phyloP scores from a whole-genome alignment of 2,329 filamentous ascomycete genomes.

The Aspergillus ruber region DNA sequence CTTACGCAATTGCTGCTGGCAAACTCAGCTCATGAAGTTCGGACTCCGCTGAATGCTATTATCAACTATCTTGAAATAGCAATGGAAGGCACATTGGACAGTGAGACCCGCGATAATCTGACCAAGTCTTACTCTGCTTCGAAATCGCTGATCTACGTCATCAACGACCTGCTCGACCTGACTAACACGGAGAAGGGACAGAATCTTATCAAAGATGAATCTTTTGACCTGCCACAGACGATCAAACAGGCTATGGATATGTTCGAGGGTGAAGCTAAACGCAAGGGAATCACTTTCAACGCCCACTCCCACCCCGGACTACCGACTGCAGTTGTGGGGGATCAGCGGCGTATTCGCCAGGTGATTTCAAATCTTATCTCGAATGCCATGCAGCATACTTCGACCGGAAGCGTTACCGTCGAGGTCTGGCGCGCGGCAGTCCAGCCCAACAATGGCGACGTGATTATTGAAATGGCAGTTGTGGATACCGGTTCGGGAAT shows the following conservation, averaged over 20 bases:
- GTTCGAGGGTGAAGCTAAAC: conserved; percentile 65
- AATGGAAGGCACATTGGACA: conserved; percentile 69
- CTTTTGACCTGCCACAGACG: conserved; percentile 65
- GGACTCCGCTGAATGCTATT: conserved; percentile 85
- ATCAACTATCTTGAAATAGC: conserved; percentile 94
- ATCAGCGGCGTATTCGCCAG: conserved; percentile 73
- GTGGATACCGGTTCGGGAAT: conserved; percentile 69
- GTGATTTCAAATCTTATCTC: conserved; percentile 75
- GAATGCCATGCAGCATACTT: conserved; percentile 77
- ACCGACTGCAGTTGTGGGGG: conserved; percentile 65
- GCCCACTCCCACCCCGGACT: conserved; percentile 62
- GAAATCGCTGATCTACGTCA: conserved; percentile 87
- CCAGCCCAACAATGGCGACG: conserved; percentile 46
- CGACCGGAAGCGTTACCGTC: conserved; percentile 59
- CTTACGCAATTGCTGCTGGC: conserved; percentile 72
- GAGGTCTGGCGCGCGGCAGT: conserved; percentile 54
- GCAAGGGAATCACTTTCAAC: conserved; percentile 68
- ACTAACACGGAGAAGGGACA: conserved; percentile 83
- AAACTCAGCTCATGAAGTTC: conserved; percentile 86
- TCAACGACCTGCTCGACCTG: conserved; percentile 82
- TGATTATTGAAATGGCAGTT: conserved; percentile 66
- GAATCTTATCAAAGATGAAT: conserved; percentile 69
- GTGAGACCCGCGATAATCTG: conserved; percentile 78
- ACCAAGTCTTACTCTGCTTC: conserved; percentile 82
- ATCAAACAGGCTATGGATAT: conserved; percentile 71